Evolutionary conservation across 1,139 yeast genomes (phyloP), one percentile per base, ranked within the genome.

Genomic region (Yarrowia galli): DNA sequence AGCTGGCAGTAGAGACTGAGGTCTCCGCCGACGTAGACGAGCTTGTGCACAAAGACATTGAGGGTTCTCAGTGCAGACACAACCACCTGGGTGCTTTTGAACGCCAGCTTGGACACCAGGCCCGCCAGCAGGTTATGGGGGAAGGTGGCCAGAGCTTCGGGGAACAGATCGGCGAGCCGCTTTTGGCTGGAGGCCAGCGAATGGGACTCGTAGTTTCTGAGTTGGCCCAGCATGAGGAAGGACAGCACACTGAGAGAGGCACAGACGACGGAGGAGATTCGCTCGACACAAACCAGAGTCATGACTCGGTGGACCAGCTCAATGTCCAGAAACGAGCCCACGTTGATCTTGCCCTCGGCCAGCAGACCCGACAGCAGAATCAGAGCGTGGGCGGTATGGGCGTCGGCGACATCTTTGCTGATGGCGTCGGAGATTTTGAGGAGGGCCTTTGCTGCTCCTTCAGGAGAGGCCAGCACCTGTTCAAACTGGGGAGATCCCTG

Each of bases 401-500:
- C 67, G 3, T 67, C 66, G 46, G 73, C 76, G 9, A 71, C 56
- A n/a, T 73, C 71, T 61, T 75, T 76, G 35, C 73, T 71, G 54
- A 75, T 74, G 18, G 74, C 77, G 70, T 75, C 75, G 60, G 75
- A 75, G 60, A 75, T 70, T 23, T 75, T 72, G 58, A 74, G 70
- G 45, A 75, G 70, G 20, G 76, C 76, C 18, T 74, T 71, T 12
- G 77, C 78, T 7, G 75, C 73, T 51, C 70, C 71, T 56, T 75
- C 73, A 6, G 75, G 73, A 66, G 75, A 77, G 12, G 74, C 66
- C 20, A 75, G 69, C 15, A 75, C 73, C 63, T 70, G 70, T 68
- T 75, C 77, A 36, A 61, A 61, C 23, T 43, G 56, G 35, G 66
- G 66, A 3, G 66, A 61, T 8, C 46, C 56, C 66, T 36, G 66